Base-by-base conservation (phyloP, 2,329 filamentous ascomycete species). In the Fusarium phyllophilum region DNA sequence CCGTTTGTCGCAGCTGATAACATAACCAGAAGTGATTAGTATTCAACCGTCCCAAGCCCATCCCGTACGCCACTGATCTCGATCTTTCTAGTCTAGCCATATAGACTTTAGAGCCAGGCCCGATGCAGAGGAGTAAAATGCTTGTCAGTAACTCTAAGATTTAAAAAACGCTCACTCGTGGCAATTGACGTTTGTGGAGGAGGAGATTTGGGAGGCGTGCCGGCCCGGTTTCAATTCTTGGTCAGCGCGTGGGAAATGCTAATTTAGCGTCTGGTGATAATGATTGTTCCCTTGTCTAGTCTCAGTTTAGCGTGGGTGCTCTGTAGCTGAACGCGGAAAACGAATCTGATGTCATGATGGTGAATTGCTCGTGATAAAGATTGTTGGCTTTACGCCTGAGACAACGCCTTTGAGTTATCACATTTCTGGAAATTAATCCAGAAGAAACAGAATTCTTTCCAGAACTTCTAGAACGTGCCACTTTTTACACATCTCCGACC, bases 391-490 rank as follows among this genome's bases (percentile, higher is more conserved):
- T 52, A 20, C 55, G 33, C 41, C 15, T 31, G 14, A n/a, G 22
- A 48, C 39, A 26, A 24, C 34, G 15, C 34, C n/a, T 12, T 52
- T 34, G 14, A 33, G 29, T 10, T 13, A 41, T 52, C n/a, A 45
- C 33, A 26, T 39, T 54, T 49, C 20, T 8, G 3, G 2, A 11
- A 14, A n/a, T 24, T 6, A 17, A 17, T 15, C 31, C 4, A 42
- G 20, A 66, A 36, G 29, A 5, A 29, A 22, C 1, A 9, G 15
- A n/a, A 12, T 36, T 8, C 2, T 14, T 41, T 41, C 12, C 10
- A 66, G 46, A 14, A 18, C 59, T 70, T 70, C 66, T 70, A 70
- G 59, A 70, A n/a, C 9, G 13, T 26, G 38, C 38, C 48, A 36
- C 26, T 17, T 20, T 62, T 29, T 22, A 5, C 22, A 31, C 22